Base-by-base conservation (phyloP, 164 flowering plant species). In the Magnolia changhungtana region DNA sequence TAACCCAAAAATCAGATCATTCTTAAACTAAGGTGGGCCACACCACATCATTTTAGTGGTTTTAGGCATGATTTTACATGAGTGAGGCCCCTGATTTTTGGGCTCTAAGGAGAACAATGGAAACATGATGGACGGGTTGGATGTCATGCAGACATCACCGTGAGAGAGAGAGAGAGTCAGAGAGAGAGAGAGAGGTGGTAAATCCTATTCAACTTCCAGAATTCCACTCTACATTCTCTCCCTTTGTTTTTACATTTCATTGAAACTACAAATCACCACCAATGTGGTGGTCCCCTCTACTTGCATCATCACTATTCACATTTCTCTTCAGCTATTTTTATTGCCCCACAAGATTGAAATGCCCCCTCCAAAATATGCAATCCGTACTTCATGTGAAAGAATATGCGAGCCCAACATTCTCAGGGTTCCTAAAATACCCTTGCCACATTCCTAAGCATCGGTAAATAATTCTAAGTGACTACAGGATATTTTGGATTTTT, bases 261-360 rank as follows among this genome's bases (percentile, higher is more conserved):
- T n/a, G 74, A 71, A 75, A 77, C 74, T 76, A 78, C 75, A 77
- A 71, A 64, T 80, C 78, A 74, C 80, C 84, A 76, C 66, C 83
- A 74, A 82, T 52, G 74, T 74, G 5, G 24, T 72, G 51, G 67
- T n/a, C 65, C 75, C 63, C 72, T 19, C 29, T 69, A 50, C 14
- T 51, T 52, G 19, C 19, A 58, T 19, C 11, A 58, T 51, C 19
- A 67, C 70, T 81, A 83, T 83, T 72, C 85, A 81, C 83, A 79
- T 74, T 75, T 61, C 78, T 79, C 1, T 73, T 72, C 75, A 78
- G 72, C 63, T 75, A 31, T 45, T 64, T 75, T 73, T 63, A 74
- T 81, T 75, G 73, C 79, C 8, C 63, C 50, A 51, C 72, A 80
- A 77, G 45, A 70, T 7, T 70, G 24, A 16, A 70, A 49, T 18